Evolutionary conservation across 1,284 basidiomycete genomes (phyloP), one percentile per base, ranked within the genome.

Genomic region (Moesziomyces aphidis): DNA sequence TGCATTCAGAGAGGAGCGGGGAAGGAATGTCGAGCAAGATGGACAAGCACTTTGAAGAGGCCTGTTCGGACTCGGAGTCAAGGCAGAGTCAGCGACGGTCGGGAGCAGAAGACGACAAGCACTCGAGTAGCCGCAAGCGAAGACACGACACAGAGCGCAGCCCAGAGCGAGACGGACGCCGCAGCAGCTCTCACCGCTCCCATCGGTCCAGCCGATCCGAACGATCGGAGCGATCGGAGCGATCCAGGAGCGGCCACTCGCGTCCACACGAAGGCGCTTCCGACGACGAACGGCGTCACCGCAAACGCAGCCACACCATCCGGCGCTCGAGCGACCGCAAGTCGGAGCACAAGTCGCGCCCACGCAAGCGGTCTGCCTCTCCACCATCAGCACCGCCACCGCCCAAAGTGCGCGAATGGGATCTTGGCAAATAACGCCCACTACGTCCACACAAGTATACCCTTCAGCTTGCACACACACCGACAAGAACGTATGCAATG

Each of bases 41-140:
- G 80, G 80, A 81, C 53, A 61, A 58, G 44, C 77, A 82, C 51
- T 82, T 82, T 44, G 50, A 65, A 36, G 72, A 78, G 26, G 53
- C 78, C 26, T 5, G 7, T 1, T 26, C 42, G 13, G 31, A 34
- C 17, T 42, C 61, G 5, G 67, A 74, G 52, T 19, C 24, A 1
- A 44, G 48, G 22, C 10, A 31, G 26, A 34, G 31, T 10, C 10
- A 34, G 31, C 31, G 10, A 34, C 31, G 31, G 10, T 34, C 39
- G 47, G 45, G 17, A 36, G 11, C 46, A 42, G 13, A 13, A 4
- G 31, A 34, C 3, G 31, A 13, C 9, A 34, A 13, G 31, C 31
- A 13, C 2, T 34, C 31, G 31, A 34, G 31, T 13, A 13, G 31
- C 31, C 13, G 11, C 31, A 34, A 34, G 34, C 43, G 61, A 15